phyloP scores from a whole-genome alignment of 352 stramenopile genomes.

The Plasmopara viticola region DNA sequence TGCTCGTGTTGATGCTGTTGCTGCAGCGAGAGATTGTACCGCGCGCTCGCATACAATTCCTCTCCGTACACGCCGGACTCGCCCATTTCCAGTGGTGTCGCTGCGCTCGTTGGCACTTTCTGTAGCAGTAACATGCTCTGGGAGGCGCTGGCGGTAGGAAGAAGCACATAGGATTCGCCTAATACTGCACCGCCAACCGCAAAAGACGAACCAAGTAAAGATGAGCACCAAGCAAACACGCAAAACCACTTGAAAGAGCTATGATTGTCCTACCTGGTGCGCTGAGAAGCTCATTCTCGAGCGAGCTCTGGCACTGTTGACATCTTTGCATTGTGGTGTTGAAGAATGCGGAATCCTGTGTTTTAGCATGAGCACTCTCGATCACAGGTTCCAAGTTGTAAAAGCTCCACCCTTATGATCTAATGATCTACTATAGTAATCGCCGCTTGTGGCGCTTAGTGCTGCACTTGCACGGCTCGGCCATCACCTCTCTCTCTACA shows the following conservation, averaged over 20 bases:
- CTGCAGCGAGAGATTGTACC: conserved; percentile 40
- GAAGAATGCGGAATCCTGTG: conserved; percentile 15
- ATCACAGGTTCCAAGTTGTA: conserved; percentile 2
- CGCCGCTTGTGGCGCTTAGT: conserved; percentile 31
- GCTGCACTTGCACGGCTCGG: conserved; percentile 28
- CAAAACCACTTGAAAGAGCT: not conserved
- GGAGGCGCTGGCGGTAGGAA: conserved; percentile 56
- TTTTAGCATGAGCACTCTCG: conserved; percentile 12
- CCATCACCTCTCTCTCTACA: conserved; percentile 24
- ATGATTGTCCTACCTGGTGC: conserved; percentile 21
- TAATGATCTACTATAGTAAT: conserved; percentile 53
- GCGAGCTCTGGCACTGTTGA: conserved; percentile 29
- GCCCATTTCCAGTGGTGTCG: conserved; percentile 21
- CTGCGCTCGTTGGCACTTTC: conserved; percentile 19
- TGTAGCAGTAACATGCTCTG: conserved; percentile 48
- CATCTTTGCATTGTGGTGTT: conserved; percentile 25
- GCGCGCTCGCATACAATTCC: conserved; percentile 34
- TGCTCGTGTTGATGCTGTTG: conserved; percentile 36
- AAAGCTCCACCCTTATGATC: too few relatives aligned
- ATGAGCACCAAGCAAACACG: not conserved
- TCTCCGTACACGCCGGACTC: conserved; percentile 29
- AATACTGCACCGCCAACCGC: conserved; percentile 21
- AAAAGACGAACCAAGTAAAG: conserved; percentile 7
- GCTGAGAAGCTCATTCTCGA: conserved; percentile 32
- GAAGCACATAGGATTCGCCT: conserved; percentile 70